Base-by-base conservation (phyloP, 768 basidiomycete genomes). In the Mycena metata region DNA sequence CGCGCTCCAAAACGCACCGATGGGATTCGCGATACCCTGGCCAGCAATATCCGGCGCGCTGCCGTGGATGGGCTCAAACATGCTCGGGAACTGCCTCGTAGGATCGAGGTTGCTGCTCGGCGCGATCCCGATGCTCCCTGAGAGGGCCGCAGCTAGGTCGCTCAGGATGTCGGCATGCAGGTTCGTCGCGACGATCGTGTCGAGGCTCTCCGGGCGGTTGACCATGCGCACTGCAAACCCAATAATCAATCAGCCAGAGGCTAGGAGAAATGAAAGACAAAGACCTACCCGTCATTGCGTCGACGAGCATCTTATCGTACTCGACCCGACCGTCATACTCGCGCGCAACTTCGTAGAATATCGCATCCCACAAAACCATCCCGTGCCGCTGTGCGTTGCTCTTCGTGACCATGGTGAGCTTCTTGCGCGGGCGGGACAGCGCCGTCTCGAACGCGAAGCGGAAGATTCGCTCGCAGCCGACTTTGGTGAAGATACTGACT, bases 11-110 rank as follows among this genome's bases (percentile, higher is more conserved):
- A 89, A 85, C 75, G 86, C 85, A 6, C 83, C 87, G 21, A 88
- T 78, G 2, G 87, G 87, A 69, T 88, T 89, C 1, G 88, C 85
- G 43, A 88, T 83, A 0, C 83, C 84, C 72, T 80, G 82, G 19
- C 87, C 86, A 13, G 83, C 84, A 64, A 89, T 89, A 72, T 89
- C 88, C 16, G 86, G 86, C 2, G 88, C 88, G 33, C 86, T 85
- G 16, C 88, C 88, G 68, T 88, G 87, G 13, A 88, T 84, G 8
- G 88, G 86, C 70, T 88, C 86, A 67, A 88, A 88, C 69, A 87
- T 74, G 54, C 84, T 84, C 0, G 86, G 86, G 69, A 80, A 77
- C 47, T 78, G 77, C 51, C 82, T 75, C 2, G 79, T 79, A 4
- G 80, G 81, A 49, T 79, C 76, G 23, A 88, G 78, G 67, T 86